Evolutionary conservation across 2,329 filamentous ascomycete genomes (phyloP), one percentile per base, ranked within the genome.

Genomic region (Penicillium sp.): DNA sequence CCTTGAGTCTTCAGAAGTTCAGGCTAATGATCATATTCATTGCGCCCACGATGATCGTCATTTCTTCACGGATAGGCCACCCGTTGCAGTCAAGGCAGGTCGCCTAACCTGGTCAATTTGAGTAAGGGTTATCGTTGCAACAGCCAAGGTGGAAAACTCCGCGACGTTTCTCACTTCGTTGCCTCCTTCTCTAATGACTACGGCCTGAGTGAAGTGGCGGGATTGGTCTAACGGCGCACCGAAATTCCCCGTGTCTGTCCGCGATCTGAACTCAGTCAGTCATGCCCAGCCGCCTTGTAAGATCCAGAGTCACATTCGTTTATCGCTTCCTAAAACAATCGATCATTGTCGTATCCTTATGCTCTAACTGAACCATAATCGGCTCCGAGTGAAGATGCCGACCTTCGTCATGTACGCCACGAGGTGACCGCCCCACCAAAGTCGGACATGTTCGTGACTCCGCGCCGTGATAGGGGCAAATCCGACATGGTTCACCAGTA

Each of bases 311-410:
- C 15, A 47, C 15, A 25, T 47, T 47, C 25, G 5, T 47, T 10
- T 17, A 31, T n/a, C 15, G 10, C 43, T 47, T 47, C 43, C 14
- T 47, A 12, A 14, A 31, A 28, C 2, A 12, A 42, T 35, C 10
- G 35, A 49, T 35, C 28, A 49, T 37, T 28, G 17, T 51, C 20
- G 20, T 31, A 20, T 51, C 11, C 11, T 25, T 10, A 25, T 28
- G 25, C 25, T 28, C 25, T 5, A 28, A 28, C 25, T 28, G 61
- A 63, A 57, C 59, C 56, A 54, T 55, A 58, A 63, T 61, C 54
- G 39, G 35, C 61, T 63, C 22, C 15, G 55, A 54, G 31, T 31
- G 31, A 31, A 31, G 20, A 41, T 7, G 5, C 25, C 14, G 17
- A 11, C 14, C 11, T 2, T 37, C 25, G 56, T 54, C 31, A 34